Evolutionary conservation across 495 filamentous ascomycete genomes (phyloP).

Genomic region (Corynascus novoguineensis): DNA sequence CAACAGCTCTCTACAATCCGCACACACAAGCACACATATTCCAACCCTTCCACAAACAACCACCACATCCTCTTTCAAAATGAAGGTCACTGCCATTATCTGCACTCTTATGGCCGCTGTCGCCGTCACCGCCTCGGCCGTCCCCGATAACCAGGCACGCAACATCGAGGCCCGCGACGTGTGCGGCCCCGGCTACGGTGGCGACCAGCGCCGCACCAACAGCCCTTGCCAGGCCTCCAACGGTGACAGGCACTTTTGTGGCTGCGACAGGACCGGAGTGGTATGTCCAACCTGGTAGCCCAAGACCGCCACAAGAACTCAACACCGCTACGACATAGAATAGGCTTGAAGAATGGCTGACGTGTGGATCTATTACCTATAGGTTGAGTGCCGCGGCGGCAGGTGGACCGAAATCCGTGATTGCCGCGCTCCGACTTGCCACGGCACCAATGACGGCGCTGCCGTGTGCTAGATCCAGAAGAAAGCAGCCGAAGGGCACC

Average conservation of each 20-base stretch:
- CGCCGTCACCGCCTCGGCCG: constrained; percentile 5
- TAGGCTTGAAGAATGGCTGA: not conserved
- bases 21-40: not conserved
- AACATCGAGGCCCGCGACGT: constrained; percentile 9
- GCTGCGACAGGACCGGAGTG: constrained; percentile 13
- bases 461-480: constrained; percentile 2
- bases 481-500: not conserved
- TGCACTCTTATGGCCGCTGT: constrained; percentile 11
- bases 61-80: constrained; percentile 8
- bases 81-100: constrained; percentile 12
- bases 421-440: constrained; percentile 8
- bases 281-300: too few species aligned
- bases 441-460: constrained; percentile 9
- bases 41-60: not conserved
- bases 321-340: not conserved
- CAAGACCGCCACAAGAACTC: too few species aligned
- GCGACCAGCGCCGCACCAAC: constrained; percentile 14
- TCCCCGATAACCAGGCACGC: not conserved
- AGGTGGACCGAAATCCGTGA: constrained; percentile 11
- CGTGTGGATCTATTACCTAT: not conserved
- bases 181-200: constrained; percentile 13
- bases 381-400: constrained; percentile 12
- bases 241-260: constrained; percentile 13
- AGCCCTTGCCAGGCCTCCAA: constrained; percentile 14
- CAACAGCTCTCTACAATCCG: not conserved